Conservation (phyloP, 1,284 basidiomycete species). For the Vanrija pseudolonga region DNA sequence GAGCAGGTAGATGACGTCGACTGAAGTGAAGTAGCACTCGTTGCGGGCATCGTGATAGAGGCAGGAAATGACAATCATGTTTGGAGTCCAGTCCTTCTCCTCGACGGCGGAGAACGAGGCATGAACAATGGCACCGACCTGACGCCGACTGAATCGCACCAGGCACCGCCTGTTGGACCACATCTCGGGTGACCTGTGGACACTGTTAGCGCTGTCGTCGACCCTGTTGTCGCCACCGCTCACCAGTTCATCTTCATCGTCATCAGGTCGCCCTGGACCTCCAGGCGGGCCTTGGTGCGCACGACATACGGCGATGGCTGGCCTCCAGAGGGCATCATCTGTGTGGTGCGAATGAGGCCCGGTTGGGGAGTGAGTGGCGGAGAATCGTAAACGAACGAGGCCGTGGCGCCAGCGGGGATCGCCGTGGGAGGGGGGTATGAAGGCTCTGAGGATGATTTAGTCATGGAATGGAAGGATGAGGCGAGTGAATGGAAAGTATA, state of each 20-base stretch:
- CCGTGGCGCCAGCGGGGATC: constrained; percentile 4
- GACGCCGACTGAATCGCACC: constrained; percentile 55
- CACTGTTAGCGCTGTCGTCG: background rate
- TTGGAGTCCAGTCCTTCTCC: constrained; percentile 50
- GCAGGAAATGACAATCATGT: constrained; percentile 65
- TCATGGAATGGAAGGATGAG: background rate
- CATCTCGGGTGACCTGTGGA: constrained; percentile 51
- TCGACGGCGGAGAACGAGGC: constrained; percentile 52
- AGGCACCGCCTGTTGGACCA: constrained; percentile 53
- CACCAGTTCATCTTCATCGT: constrained; percentile 56
- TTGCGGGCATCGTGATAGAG: constrained; percentile 78
- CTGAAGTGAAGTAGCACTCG: constrained; percentile 83
- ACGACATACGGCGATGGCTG: constrained; percentile 21
- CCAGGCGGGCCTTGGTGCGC: constrained; percentile 40
- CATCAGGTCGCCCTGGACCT: constrained; percentile 52
- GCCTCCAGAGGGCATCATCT: constrained; percentile 20
- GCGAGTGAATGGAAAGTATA: background rate
- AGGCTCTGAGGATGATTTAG: background rate
- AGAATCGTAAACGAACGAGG: constrained; percentile 16
- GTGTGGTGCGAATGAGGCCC: constrained; percentile 42
- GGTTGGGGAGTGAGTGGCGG: constrained; percentile 27
- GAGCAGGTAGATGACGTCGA: constrained; percentile 89
- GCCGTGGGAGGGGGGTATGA: background rate
- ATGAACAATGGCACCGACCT: constrained; percentile 53
- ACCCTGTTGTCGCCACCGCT: constrained; percentile 4